Conservation (phyloP, 352 stramenopile species). For the Globisporangium echinulatum region DNA sequence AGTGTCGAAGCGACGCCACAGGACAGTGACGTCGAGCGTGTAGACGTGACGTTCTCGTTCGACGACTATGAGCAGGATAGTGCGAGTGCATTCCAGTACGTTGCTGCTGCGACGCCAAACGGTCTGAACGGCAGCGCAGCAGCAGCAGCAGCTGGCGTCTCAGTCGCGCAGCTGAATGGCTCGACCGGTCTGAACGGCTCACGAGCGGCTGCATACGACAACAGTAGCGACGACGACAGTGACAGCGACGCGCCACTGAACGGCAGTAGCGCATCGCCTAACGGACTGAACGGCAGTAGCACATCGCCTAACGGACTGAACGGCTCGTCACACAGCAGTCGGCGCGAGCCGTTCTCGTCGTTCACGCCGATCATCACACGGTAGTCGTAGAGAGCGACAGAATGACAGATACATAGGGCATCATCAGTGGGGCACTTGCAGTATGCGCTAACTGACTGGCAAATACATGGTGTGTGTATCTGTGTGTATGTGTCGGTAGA, state of each 20-base stretch:
- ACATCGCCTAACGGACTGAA: conserved; percentile 13
- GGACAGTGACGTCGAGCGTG: background rate
- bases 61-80: background rate
- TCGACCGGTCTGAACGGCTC: conserved; percentile 2
- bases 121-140: too few species aligned
- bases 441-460: too few species aligned
- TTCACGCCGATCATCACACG: conserved; percentile 86
- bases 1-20: background rate
- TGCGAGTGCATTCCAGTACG: conserved; percentile 7
- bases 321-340: conserved; percentile 1
- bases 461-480: too few species aligned
- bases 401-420: background rate
- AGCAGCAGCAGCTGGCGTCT: too few species aligned
- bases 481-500: too few species aligned
- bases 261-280: conserved; percentile 8
- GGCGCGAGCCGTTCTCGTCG: conserved; percentile 63
- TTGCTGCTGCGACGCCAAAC: background rate
- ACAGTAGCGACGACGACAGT: conserved; percentile 11
- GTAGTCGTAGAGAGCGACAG: conserved; percentile 22
- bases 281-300: conserved; percentile 13
- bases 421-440: too few species aligned
- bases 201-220: conserved; percentile 6
- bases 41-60: conserved; percentile 9
- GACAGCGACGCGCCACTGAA: conserved; percentile 7
- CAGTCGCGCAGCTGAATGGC: conserved; percentile 1